phyloP scores from a whole-genome alignment of 257 asterid genomes.

The Linderniella brevidens region DNA sequence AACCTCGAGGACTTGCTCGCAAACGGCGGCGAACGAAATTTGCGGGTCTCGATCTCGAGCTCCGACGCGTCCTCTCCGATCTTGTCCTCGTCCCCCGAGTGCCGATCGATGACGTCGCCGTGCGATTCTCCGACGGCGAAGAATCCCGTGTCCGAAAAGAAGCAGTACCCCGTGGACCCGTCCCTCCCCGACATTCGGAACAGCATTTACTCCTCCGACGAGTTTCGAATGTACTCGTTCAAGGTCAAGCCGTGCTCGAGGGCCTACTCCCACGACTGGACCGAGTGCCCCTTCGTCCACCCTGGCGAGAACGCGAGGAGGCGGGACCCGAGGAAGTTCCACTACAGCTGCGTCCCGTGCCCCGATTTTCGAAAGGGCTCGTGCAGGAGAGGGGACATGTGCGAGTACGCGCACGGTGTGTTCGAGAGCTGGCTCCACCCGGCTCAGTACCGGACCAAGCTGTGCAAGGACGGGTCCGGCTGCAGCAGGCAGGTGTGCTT shows the following conservation, averaged over 20 bases:
- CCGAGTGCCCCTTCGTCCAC: slow-evolving; percentile 6
- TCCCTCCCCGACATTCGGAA: slow-evolving; percentile 3
- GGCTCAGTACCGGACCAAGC: slow-evolving; percentile 6
- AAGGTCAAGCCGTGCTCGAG: slow-evolving; percentile 6
- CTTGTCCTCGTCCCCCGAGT: neutral
- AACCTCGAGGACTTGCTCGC: slow-evolving; percentile 2
- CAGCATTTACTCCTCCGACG: neutral
- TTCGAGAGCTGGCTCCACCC: slow-evolving; percentile 6
- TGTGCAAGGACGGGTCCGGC: slow-evolving; percentile 1
- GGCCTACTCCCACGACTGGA: slow-evolving; percentile 6
- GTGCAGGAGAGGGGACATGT: slow-evolving; percentile 3
- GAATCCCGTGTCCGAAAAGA: neutral
- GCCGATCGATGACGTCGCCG: neutral
- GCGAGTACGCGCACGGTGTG: slow-evolving; percentile 5
- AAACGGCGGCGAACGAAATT: neutral
- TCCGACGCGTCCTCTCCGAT: neutral
- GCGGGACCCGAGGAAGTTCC: slow-evolving; percentile 5
- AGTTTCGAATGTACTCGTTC: slow-evolving; percentile 5
- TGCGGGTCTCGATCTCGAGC: neutral
- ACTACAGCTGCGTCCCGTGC: slow-evolving; percentile 7
- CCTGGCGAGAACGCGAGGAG: slow-evolving; percentile 4
- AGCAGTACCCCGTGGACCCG: slow-evolving; percentile 3
- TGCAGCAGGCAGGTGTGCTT: slow-evolving; percentile 6
- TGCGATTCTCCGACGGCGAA: neutral
- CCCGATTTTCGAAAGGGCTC: slow-evolving; percentile 6